Conservation (phyloP, 176 grass and related monocot genomes). For the Cymbopogon citratus region DNA sequence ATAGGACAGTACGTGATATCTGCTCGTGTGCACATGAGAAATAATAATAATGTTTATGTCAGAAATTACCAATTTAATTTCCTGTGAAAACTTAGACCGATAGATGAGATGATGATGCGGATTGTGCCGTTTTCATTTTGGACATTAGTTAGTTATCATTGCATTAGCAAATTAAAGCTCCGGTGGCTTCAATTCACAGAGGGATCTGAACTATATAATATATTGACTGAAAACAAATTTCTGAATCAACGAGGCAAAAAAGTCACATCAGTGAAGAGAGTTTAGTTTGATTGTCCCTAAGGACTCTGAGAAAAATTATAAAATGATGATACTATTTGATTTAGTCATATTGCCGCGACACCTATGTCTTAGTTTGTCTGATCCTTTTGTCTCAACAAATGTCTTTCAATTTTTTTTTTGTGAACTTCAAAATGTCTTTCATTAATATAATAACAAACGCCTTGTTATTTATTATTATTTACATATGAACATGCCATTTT, state of each 20-base stretch:
- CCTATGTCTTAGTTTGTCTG: slow-evolving; percentile 13
- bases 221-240: neutral
- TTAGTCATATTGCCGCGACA: slow-evolving; percentile 1
- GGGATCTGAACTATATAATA: neutral
- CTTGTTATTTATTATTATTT: too few relatives aligned
- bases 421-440: too few relatives aligned
- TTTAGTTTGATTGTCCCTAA: neutral
- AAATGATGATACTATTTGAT: neutral
- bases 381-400: slow-evolving; percentile 3
- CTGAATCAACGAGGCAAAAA: neutral
- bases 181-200: neutral
- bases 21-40: neutral
- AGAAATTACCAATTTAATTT: neutral
- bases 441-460: too few relatives aligned
- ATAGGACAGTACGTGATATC: neutral
- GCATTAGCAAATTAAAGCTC: neutral
- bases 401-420: too few relatives aligned
- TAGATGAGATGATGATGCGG: neutral
- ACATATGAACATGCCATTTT: too few relatives aligned
- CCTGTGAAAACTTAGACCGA: neutral
- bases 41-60: neutral
- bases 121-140: neutral
- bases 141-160: neutral
- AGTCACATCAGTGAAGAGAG: neutral
- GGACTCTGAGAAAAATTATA: neutral